Evolutionary conservation across 768 basidiomycete species (phyloP).

Genomic region (Cystobasidium onofrii): DNA sequence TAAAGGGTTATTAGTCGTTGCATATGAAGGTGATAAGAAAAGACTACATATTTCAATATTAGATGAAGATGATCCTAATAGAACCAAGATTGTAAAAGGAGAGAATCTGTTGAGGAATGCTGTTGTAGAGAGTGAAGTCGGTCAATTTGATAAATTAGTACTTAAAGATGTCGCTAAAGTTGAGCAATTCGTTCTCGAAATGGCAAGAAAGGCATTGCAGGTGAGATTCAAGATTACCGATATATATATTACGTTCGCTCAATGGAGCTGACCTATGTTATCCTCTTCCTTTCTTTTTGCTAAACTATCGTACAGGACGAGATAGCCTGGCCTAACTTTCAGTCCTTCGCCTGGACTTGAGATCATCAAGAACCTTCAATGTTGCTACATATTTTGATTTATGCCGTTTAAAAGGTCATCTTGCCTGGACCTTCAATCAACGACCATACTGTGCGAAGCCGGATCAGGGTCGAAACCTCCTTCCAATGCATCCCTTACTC

Average conservation of each 20-base stretch:
- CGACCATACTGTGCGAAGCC: slow-evolving; percentile 12
- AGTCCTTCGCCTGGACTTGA: slow-evolving; percentile 31
- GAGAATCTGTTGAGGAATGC: slow-evolving; percentile 76
- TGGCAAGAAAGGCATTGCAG: slow-evolving; percentile 86
- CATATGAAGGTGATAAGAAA: slow-evolving; percentile 73
- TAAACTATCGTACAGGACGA: too few species aligned
- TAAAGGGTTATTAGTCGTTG: slow-evolving; percentile 75
- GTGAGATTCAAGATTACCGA: slow-evolving; percentile 43
- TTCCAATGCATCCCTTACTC: slow-evolving; percentile 36
- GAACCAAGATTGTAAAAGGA: slow-evolving; percentile 48
- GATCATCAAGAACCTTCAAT: background rate
- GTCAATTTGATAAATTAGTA: slow-evolving; percentile 89
- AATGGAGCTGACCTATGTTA: too few species aligned
- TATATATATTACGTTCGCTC: too few species aligned
- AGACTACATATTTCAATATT: slow-evolving; percentile 81
- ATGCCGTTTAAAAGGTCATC: too few species aligned
- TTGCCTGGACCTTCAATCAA: slow-evolving; percentile 7
- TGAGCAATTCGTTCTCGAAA: slow-evolving; percentile 89
- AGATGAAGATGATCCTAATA: background rate
- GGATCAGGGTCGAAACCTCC: slow-evolving; percentile 14
- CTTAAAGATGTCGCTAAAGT: slow-evolving; percentile 90
- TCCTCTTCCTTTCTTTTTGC: too few species aligned
- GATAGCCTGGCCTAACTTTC: slow-evolving; percentile 31
- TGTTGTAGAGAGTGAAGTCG: slow-evolving; percentile 92
- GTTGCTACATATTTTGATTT: background rate